A percentile compares a stretch with the other conserved stretches of the same genome.
Evolutionary conservation across 768 basidiomycete genomes (phyloP).

Genomic region (Mycena kentingensis): DNA sequence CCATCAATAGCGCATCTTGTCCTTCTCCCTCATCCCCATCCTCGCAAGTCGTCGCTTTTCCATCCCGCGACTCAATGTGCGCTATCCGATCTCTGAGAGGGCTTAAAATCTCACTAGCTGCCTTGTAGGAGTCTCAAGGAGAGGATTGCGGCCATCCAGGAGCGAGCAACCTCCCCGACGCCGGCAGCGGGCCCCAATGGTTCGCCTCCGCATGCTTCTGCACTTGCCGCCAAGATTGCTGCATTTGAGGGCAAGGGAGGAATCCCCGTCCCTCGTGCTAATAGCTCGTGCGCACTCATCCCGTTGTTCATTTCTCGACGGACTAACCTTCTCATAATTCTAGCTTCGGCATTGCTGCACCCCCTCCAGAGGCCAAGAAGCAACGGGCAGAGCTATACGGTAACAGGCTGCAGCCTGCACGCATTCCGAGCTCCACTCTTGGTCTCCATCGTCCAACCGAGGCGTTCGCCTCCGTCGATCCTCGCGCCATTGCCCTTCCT

Average conservation of each 20-base stretch:
- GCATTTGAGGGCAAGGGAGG: constrained; percentile 80
- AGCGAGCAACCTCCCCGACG: constrained; percentile 22
- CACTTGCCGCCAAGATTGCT: constrained; percentile 67
- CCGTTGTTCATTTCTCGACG: background rate
- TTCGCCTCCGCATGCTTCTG: constrained; percentile 26
- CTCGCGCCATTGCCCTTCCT: constrained; percentile 10
- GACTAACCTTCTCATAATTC: background rate
- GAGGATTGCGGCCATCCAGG: constrained; percentile 77
- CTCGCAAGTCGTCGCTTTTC: no score
- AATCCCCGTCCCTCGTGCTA: constrained; percentile 72
- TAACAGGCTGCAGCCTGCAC: constrained; percentile 58
- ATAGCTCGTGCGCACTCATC: constrained; percentile 28
- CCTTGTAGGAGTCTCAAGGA: constrained; percentile 63
- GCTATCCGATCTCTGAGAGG: background rate
- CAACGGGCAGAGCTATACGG: constrained; percentile 72
- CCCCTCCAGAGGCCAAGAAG: constrained; percentile 54
- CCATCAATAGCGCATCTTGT: no score
- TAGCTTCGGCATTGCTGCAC: constrained; percentile 69
- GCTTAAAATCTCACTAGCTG: background rate
- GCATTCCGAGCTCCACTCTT: constrained; percentile 25
- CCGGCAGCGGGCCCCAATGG: constrained; percentile 10
- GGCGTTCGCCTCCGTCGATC: constrained; percentile 1
- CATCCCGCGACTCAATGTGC: background rate
- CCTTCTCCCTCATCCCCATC: no score
- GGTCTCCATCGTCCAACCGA: constrained; percentile 21